Percentiles rank a stretch among this genome's conserved stretches.
These are phyloP conservation scores for Leccinum rimulosum DNA, from an alignment of 768 basidiomycete species.

Conservation along the genomic window DNA sequence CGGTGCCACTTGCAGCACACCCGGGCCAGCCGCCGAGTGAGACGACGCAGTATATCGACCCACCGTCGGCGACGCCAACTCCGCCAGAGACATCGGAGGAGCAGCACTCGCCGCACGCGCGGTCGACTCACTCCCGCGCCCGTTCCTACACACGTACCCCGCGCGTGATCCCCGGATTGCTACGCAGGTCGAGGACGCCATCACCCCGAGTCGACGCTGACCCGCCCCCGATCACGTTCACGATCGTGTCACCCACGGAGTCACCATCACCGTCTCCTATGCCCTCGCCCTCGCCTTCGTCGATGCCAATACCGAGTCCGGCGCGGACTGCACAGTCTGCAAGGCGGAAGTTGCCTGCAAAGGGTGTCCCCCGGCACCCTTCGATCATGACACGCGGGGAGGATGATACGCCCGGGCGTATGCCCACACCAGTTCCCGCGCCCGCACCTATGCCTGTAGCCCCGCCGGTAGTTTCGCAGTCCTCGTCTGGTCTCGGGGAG, in stretches of 20 bases:
- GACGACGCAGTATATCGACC: constrained; percentile 15
- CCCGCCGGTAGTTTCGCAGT: neutral
- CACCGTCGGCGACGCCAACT: neutral
- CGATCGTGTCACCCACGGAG: constrained; percentile 15
- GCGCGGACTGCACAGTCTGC: constrained; percentile 5
- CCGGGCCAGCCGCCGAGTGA: constrained; percentile 1
- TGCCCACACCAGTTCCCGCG: neutral
- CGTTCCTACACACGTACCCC: neutral
- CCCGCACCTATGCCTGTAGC: neutral
- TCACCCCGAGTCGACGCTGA: neutral
- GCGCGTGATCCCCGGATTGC: neutral
- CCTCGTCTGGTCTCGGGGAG: neutral
- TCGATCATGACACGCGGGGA: neutral
- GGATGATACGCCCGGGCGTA: neutral
- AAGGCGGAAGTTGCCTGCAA: neutral
- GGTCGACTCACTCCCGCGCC: neutral
- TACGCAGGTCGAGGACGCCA: constrained; percentile 2
- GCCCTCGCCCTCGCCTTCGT: neutral
- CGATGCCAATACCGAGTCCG: neutral
- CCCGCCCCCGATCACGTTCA: constrained; percentile 6
- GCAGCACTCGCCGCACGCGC: constrained; percentile 17
- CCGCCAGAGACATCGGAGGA: constrained; percentile 19
- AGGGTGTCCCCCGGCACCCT: neutral
- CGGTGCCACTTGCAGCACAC: neutral
- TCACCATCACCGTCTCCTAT: constrained; percentile 6